Conservation (phyloP, 2,329 filamentous ascomycete species). For the Exophiala lecanii-corni region DNA sequence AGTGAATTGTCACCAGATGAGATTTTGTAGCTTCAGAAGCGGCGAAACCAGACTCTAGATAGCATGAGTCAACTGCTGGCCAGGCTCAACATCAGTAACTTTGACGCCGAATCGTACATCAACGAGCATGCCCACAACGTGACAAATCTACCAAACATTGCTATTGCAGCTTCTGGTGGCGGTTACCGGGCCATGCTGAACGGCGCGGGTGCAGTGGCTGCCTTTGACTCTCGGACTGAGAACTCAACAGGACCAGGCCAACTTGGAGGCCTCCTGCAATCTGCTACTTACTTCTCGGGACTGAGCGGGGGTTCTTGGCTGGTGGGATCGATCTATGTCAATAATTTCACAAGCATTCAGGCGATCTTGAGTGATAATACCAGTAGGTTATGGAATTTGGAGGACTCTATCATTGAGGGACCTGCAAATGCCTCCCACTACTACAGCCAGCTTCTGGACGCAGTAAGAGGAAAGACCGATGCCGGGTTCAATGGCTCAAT, state of each 20-base stretch:
- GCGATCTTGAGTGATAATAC: constrained; percentile 45
- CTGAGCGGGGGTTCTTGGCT: constrained; percentile 81
- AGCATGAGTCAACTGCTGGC: constrained; percentile 70
- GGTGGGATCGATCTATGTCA: constrained; percentile 67
- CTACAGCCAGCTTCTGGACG: constrained; percentile 55
- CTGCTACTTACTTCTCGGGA: constrained; percentile 72
- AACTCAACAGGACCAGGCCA: constrained; percentile 59
- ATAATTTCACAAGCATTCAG: constrained; percentile 70
- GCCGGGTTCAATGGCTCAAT: constrained; percentile 66
- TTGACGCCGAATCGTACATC: constrained; percentile 69
- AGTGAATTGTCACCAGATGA: constrained; percentile 62
- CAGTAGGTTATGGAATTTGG: constrained; percentile 57
- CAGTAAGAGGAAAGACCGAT: constrained; percentile 56
- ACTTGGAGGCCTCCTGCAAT: constrained; percentile 73
- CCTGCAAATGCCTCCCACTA: constrained; percentile 56
- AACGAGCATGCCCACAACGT: constrained; percentile 51
- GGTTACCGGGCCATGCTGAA: constrained; percentile 79
- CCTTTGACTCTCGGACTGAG: constrained; percentile 68
- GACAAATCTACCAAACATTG: constrained; percentile 61
- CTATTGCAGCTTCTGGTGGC: constrained; percentile 72
- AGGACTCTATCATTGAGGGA: constrained; percentile 56
- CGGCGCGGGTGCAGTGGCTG: constrained; percentile 71
- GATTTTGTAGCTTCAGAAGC: constrained; percentile 64
- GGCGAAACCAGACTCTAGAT: constrained; percentile 66
- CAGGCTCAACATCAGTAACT: constrained; percentile 66